Conservation (phyloP, 305 asterid species). For the Solanum chacoense region DNA sequence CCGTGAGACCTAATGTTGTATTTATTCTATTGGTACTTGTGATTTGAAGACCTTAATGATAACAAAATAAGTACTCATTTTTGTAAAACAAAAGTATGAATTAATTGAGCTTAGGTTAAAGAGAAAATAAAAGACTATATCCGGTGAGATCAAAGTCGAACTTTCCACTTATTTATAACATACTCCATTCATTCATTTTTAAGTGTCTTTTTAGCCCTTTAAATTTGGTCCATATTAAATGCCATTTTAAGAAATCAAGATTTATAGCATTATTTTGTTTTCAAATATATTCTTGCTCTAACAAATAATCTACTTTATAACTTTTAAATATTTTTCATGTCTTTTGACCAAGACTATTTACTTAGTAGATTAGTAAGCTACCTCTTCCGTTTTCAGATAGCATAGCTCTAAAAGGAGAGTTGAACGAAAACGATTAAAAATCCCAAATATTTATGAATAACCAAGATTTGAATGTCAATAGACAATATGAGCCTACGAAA, state of each 20-base stretch:
- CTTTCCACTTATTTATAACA: neutral
- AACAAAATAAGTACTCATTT: neutral
- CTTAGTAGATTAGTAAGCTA: neutral
- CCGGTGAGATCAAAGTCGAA: neutral
- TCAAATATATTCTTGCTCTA: neutral
- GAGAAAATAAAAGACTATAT: neutral
- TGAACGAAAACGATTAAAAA: neutral
- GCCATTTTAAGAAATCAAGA: neutral
- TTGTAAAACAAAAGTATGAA: neutral
- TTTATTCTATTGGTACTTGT: neutral
- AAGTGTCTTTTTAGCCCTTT: neutral
- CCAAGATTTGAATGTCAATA: neutral
- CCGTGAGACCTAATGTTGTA: rapidly evolving
- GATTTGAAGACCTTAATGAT: neutral
- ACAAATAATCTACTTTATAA: neutral
- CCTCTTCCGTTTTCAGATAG: neutral
- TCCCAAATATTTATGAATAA: neutral
- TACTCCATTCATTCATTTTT: neutral
- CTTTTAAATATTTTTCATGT: neutral
- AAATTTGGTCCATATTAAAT: neutral
- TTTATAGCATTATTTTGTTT: no score
- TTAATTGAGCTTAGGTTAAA: neutral
- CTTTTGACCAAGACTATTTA: neutral
- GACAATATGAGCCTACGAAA: neutral
- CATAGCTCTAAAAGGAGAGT: neutral